phyloP scores from a whole-genome alignment of 352 stramenopile species.

The Poterioochromonas sp. region DNA sequence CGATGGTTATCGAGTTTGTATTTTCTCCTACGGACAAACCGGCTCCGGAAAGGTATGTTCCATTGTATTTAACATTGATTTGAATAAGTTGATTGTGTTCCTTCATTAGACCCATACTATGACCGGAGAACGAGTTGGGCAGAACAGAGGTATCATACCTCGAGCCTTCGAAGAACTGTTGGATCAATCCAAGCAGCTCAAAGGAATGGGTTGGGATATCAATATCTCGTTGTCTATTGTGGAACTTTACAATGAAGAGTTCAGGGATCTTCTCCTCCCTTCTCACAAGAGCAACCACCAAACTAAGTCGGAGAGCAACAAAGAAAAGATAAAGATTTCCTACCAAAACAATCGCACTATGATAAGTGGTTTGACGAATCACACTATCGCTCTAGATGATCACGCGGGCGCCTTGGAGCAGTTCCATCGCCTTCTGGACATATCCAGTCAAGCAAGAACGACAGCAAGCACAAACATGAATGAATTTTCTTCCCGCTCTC shows the following conservation, averaged over 20 bases:
- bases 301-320: not conserved
- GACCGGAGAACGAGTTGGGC: not conserved
- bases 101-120: slow-evolving; percentile 53
- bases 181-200: slow-evolving; percentile 57
- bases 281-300: slow-evolving; percentile 24
- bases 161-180: slow-evolving; percentile 36
- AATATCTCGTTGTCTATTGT: slow-evolving; percentile 66
- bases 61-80: slow-evolving; percentile 33
- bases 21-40: slow-evolving; percentile 89
- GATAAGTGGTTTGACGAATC: slow-evolving; percentile 47
- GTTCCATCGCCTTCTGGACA: slow-evolving; percentile 49
- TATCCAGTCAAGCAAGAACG: slow-evolving; percentile 50
- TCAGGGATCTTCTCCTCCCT: slow-evolving; percentile 73
- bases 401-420: slow-evolving; percentile 42
- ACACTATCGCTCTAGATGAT: slow-evolving; percentile 47
- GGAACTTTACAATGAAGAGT: slow-evolving; percentile 95
- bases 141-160: slow-evolving; percentile 28
- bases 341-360: slow-evolving; percentile 35
- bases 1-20: slow-evolving; percentile 88
- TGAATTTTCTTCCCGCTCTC: slow-evolving; percentile 55
- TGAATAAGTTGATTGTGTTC: slow-evolving; percentile 26
- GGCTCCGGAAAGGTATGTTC: slow-evolving; percentile 39
- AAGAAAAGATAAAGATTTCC: slow-evolving; percentile 29
- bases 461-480: slow-evolving; percentile 60
- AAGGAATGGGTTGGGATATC: slow-evolving; percentile 54